phyloP scores from a whole-genome alignment of 108 stramenopile species.

The Discostella pseudostelligera region DNA sequence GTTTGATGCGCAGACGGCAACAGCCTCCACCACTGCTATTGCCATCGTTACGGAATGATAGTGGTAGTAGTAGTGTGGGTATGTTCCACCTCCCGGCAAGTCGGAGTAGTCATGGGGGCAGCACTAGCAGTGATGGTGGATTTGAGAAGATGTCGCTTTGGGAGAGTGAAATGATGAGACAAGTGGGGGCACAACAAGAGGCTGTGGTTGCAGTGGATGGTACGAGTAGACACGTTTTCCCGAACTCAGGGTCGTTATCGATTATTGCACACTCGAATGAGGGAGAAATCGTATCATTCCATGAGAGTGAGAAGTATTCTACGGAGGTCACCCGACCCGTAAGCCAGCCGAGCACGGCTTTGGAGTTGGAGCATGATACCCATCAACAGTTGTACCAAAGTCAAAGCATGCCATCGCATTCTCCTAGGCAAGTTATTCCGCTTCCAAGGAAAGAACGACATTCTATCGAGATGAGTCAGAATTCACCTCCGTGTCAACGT shows the following conservation, averaged over 20 bases:
- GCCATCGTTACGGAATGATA: neutral
- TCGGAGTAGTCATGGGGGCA: neutral
- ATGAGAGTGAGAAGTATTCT: neutral
- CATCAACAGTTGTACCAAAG: neutral
- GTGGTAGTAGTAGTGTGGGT: too few species aligned
- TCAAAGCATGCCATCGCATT: neutral
- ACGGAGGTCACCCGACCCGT: too few species aligned
- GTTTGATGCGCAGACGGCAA: neutral
- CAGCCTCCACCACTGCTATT: neutral
- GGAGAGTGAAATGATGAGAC: neutral
- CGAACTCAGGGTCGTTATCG: too few species aligned
- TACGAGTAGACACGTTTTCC: neutral
- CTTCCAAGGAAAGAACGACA: neutral
- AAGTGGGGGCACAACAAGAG: neutral
- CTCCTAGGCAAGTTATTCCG: too few species aligned
- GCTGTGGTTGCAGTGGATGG: neutral
- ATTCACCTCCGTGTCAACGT: neutral
- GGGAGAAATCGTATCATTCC: neutral
- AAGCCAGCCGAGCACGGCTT: too few species aligned
- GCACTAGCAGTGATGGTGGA: neutral
- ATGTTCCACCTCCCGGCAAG: neutral
- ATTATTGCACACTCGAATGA: conserved; percentile 9
- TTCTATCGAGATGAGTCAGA: neutral
- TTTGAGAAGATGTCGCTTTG: neutral
- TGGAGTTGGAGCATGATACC: neutral